Evolutionary conservation across 129 eudicot genomes (phyloP).

Genomic region (Centrapalus pauciflorus): DNA sequence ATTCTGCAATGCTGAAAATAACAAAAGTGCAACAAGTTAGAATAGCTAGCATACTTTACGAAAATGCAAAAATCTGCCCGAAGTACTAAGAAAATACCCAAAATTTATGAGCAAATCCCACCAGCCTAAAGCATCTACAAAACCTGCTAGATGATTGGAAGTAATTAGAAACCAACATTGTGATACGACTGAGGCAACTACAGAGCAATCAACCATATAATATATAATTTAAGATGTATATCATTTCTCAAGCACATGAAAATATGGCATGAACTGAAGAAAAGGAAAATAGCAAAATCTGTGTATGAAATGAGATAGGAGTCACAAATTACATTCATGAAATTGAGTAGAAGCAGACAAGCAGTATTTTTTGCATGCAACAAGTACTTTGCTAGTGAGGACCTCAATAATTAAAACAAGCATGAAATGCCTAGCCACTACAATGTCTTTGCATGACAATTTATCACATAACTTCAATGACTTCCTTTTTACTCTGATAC

Average conservation of each 20-base stretch:
- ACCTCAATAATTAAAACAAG: no score
- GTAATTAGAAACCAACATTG: constrained; percentile 3
- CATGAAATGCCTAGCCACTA: no score
- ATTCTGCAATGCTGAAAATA: constrained; percentile 79
- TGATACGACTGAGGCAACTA: not conserved
- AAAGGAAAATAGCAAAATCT: no score
- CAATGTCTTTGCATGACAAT: not conserved
- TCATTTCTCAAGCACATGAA: not conserved
- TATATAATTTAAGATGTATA: not conserved
- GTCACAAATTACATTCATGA: no score
- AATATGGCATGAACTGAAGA: no score
- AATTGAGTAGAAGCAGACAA: no score
- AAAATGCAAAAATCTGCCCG: constrained; percentile 5
- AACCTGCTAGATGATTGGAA: constrained; percentile 45
- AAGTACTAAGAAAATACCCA: constrained; percentile 58
- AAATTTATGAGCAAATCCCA: constrained; percentile 95
- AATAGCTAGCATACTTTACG: not conserved
- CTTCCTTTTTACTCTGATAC: not conserved
- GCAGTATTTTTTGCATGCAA: no score
- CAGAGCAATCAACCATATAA: not conserved
- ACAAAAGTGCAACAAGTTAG: constrained; percentile 8
- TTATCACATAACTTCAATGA: not conserved
- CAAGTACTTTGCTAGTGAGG: no score
- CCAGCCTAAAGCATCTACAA: constrained; percentile 90
- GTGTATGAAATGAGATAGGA: no score